These are phyloP conservation scores for Yamadazyma membranifaciens DNA, from an alignment of 1,139 yeast species.

Conservation along the genomic window DNA sequence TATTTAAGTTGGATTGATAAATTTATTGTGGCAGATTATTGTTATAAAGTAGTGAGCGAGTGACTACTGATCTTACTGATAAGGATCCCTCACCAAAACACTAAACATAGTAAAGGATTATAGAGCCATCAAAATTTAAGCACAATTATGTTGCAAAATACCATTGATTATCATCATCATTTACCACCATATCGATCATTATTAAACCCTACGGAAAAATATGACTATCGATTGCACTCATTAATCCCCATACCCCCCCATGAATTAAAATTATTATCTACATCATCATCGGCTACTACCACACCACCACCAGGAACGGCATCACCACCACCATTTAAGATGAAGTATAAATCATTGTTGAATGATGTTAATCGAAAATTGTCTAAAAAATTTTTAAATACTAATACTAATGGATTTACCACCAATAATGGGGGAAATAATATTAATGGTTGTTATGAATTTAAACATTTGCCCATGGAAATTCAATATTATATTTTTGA, in stretches of 20 bases:
- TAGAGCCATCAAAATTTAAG: no score
- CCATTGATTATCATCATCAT: slow-evolving; percentile 32
- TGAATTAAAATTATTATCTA: slow-evolving; percentile 6
- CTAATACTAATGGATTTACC: background rate
- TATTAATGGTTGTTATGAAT: slow-evolving; percentile 6
- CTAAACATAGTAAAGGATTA: no score
- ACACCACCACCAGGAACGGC: background rate
- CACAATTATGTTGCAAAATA: background rate
- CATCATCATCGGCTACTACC: background rate
- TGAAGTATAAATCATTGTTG: slow-evolving; percentile 44
- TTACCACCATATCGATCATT: slow-evolving; percentile 48
- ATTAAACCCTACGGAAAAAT: slow-evolving; percentile 39
- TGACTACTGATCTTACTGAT: no score
- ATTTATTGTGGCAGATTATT: no score
- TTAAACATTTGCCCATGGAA: slow-evolving; percentile 33
- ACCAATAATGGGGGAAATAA: background rate
- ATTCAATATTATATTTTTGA: slow-evolving; percentile 33
- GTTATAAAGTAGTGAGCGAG: no score
- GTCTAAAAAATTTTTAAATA: slow-evolving; percentile 7
- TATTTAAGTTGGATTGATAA: no score
- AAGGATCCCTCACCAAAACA: no score
- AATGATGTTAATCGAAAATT: slow-evolving; percentile 39
- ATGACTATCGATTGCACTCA: slow-evolving; percentile 43
- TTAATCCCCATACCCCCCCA: slow-evolving; percentile 34
- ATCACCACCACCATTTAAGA: slow-evolving; percentile 22